Evolutionary conservation across 257 asterid genomes (phyloP).

Genomic region (Solanum rostratum): DNA sequence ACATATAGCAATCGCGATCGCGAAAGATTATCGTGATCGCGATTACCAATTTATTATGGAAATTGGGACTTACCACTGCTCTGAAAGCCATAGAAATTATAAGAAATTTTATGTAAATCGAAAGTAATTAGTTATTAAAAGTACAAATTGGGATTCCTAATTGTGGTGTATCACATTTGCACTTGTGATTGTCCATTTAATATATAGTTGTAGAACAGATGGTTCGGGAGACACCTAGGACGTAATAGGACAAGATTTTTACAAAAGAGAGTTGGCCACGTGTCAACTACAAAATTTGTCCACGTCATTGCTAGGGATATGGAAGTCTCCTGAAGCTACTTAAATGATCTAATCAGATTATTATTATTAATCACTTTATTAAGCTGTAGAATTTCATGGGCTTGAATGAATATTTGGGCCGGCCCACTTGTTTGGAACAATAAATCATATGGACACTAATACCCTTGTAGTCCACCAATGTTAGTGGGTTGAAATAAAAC

Average conservation of each 20-base stretch:
- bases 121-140: too few species aligned
- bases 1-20: too few species aligned
- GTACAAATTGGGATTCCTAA: neutral
- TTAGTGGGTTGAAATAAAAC: too few species aligned
- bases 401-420: neutral
- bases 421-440: neutral
- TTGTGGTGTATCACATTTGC: neutral
- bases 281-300: neutral
- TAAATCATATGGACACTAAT: neutral
- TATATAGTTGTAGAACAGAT: neutral
- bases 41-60: neutral
- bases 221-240: neutral
- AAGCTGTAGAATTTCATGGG: neutral
- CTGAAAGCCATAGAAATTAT: slow-evolving; percentile 1
- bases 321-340: slow-evolving; percentile 1
- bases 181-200: neutral
- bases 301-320: neutral
- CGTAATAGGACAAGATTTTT: neutral
- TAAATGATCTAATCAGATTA: neutral
- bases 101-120: neutral
- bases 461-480: too few species aligned
- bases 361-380: neutral
- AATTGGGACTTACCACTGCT: neutral
- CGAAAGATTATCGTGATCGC: too few species aligned
- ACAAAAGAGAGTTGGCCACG: neutral